Conservation (phyloP, 1,139 yeast species). For the Yamadazyma atmosphaerica region DNA sequence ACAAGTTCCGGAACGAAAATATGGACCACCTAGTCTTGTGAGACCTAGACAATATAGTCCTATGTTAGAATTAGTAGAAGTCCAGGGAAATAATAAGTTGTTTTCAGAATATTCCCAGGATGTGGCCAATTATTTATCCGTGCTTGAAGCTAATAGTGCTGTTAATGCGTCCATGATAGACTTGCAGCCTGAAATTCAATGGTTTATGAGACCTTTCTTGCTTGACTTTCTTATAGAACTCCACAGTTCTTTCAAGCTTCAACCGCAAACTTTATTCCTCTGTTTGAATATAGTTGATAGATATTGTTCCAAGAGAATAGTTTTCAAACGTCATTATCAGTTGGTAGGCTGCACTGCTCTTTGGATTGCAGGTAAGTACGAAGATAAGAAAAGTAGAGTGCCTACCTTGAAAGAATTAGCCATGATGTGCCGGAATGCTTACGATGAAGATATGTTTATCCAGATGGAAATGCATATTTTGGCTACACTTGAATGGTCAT, state of each 20-base stretch:
- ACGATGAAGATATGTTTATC: constrained; percentile 85
- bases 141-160: constrained; percentile 31
- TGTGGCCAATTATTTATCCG: constrained; percentile 29
- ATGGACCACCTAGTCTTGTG: constrained; percentile 48
- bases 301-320: constrained; percentile 87
- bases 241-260: constrained; percentile 73
- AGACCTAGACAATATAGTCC: constrained; percentile 40
- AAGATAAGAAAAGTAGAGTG: constrained; percentile 80
- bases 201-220: constrained; percentile 90
- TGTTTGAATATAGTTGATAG: constrained; percentile 85
- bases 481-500: constrained; percentile 79
- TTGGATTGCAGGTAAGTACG: constrained; percentile 94
- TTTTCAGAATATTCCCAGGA: constrained; percentile 41
- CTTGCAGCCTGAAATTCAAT: constrained; percentile 86
- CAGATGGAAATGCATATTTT: constrained; percentile 95
- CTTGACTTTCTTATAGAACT: constrained; percentile 82
- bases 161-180: constrained; percentile 75
- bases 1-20: constrained; percentile 14
- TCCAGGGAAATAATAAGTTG: constrained; percentile 43
- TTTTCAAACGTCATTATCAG: constrained; percentile 90
- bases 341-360: constrained; percentile 89
- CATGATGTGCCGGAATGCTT: constrained; percentile 79
- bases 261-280: constrained; percentile 76
- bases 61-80: constrained; percentile 48
- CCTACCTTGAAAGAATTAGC: constrained; percentile 80